Base-by-base conservation (phyloP, 495 filamentous ascomycete genomes). In the Letharia lupina region DNA sequence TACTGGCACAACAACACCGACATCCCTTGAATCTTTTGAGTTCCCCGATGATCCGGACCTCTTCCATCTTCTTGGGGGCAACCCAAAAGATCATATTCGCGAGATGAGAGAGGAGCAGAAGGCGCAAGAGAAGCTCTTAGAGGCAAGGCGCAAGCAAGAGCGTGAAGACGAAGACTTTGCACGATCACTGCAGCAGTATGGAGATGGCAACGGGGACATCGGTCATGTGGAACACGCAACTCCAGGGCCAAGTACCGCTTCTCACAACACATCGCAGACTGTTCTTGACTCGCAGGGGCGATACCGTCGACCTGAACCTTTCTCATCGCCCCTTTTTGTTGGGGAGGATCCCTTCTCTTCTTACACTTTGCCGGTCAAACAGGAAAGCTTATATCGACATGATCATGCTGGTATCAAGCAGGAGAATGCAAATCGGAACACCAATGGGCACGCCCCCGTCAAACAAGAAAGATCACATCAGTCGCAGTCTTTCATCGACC, bases 101-200 rank as follows among this genome's bases (percentile, higher is more conserved):
- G 70, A 72, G 28, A 70, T 82, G 59, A 72, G 74, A 37, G 73
- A 75, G 41, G 79, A 80, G 58, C 75, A 77, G 42, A 70, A 63
- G 59, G 70, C 73, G 63, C 71, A 75, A 37, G 78, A 80, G 64
- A 72, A 74, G 62, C 73, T 68, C 40, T 58, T 75, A 10, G 58
- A 76, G 67, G 73, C 74, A 18, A 71, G 70, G 37, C 70, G 73
- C 48, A 68, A 77, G 70, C 75, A 76, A 65, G 76, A 80, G 64
- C 77, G 73, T 37, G 71, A 65, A n/a, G 83, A 86, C 66, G 81
- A 70, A 52, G 80, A 81, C 67, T 72, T 78, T 65, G 83, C 82
- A 63, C 77, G 78, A 40, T 73, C 63, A 52, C 65, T 85, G 3
- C 31, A 57, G 33, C 54, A 57, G 33, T 11, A 73, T 77, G 63